Evolutionary conservation across 371 early-diverging fungal species (phyloP), one percentile per base, ranked within the genome.

Genomic region (Conidiobolus incongruus): DNA sequence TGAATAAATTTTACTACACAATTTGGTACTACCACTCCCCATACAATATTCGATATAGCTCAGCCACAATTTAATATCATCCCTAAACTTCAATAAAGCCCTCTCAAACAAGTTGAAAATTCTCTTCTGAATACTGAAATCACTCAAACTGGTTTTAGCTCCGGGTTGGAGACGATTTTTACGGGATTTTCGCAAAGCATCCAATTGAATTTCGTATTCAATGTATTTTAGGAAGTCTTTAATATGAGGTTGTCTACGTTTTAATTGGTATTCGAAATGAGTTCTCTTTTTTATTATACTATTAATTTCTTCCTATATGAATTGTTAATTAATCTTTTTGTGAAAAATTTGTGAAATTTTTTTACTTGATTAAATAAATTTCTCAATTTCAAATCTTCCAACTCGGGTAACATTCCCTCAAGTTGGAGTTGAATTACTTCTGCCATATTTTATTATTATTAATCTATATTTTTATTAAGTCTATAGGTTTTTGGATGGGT

Each of bases 321-420:
- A n/a, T n/a, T n/a, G n/a, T n/a, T n/a, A n/a, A n/a, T n/a, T n/a
- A n/a, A n/a, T n/a, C n/a, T n/a, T n/a, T n/a, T n/a, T n/a, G n/a
- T n/a, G n/a, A n/a, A n/a, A n/a, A n/a, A n/a, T n/a, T n/a, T n/a
- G n/a, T n/a, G n/a, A n/a, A n/a, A n/a, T n/a, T n/a, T n/a, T n/a
- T n/a, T n/a, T n/a, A n/a, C n/a, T n/a, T 73, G 72, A 46, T 62
- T 67, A 50, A 94, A 91, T 35, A 89, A 55, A 13, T 73, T 70
- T 44, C 73, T 69, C 28, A 70, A 63, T 58, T 83, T 80, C 42
- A 88, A 63, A 53, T 84, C 92, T 52, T 86, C 72, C 47, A 91
- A 70, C 67, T 88, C 92, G 26, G 84, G 83, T 43, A 91, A 71
- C 89, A 88, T 89, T 47, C 70, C 70, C 70, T 91, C 95, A 52